phyloP scores from a whole-genome alignment of 441 rosid genomes.

The Pelargonium myrrhifolium region DNA sequence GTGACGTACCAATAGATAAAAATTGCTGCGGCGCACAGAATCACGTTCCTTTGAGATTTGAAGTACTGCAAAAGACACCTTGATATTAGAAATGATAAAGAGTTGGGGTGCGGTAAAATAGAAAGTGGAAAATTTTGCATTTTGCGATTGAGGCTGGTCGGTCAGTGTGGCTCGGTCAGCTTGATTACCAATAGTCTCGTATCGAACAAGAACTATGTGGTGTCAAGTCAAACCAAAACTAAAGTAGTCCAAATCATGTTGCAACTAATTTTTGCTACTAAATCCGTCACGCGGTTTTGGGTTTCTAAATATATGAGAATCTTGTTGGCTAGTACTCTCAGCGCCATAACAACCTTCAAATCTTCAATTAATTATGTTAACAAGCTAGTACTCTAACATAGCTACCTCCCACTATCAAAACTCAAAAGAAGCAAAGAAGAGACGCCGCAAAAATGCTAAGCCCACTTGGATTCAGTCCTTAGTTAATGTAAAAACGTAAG shows the following conservation, averaged over 20 bases:
- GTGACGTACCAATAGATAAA: neutral
- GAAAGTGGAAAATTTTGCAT: too few relatives aligned
- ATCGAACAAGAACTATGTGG: too few relatives aligned
- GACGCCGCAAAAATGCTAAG: neutral
- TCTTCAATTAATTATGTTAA: neutral
- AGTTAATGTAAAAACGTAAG: neutral
- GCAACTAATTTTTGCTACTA: neutral
- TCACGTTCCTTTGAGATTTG: slow-evolving; percentile 4
- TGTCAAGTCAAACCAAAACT: too few relatives aligned
- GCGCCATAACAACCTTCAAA: neutral
- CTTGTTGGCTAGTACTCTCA: too few relatives aligned
- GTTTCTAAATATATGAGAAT: neutral
- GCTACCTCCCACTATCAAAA: neutral
- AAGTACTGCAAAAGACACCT: neutral
- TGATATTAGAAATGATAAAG: neutral
- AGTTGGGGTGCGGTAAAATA: too few relatives aligned
- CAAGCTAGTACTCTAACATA: neutral
- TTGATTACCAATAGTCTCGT: too few relatives aligned
- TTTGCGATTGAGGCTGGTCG: too few relatives aligned
- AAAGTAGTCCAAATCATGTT: neutral
- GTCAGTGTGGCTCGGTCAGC: too few relatives aligned
- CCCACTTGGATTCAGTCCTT: neutral
- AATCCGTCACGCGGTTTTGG: neutral
- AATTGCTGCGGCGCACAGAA: neutral
- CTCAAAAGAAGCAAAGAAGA: neutral